phyloP scores from a whole-genome alignment of 2,329 filamentous ascomycete genomes.

The Exserohilum turcica region DNA sequence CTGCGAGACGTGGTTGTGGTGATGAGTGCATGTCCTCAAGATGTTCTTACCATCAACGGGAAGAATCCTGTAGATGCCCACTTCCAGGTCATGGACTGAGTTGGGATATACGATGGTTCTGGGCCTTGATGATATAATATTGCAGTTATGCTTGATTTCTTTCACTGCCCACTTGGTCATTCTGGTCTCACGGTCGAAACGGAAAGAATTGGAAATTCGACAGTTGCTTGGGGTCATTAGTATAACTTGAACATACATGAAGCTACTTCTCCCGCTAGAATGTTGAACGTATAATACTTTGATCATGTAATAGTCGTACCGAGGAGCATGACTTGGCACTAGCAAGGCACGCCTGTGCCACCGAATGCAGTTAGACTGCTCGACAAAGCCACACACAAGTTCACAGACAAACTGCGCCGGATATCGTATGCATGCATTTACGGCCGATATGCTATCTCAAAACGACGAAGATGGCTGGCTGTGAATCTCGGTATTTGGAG shows the following conservation, averaged over 20 bases:
- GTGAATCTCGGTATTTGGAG: background rate
- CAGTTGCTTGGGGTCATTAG: too few relatives aligned
- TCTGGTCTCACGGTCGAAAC: too few relatives aligned
- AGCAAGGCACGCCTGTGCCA: slow-evolving; percentile 32
- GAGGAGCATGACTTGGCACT: background rate
- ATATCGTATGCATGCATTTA: too few relatives aligned
- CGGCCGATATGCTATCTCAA: too few relatives aligned
- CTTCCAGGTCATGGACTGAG: slow-evolving; percentile 40
- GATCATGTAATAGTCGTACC: background rate
- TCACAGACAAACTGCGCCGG: too few relatives aligned
- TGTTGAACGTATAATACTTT: too few relatives aligned
- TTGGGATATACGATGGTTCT: background rate
- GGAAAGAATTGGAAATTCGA: too few relatives aligned
- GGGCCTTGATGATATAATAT: background rate
- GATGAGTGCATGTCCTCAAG: slow-evolving; percentile 56
- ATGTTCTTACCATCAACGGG: slow-evolving; percentile 52
- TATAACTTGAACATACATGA: too few relatives aligned
- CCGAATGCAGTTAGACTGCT: slow-evolving; percentile 3
- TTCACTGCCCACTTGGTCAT: too few relatives aligned
- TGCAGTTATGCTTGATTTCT: background rate
- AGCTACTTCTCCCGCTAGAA: too few relatives aligned
- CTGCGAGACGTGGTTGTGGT: slow-evolving; percentile 54
- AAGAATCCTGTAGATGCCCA: slow-evolving; percentile 52
- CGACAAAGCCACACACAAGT: too few relatives aligned
- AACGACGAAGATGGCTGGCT: too few relatives aligned